Evolutionary conservation across 805 yeast genomes (phyloP).

Genomic region (Hanseniaspora hatyaiensis): DNA sequence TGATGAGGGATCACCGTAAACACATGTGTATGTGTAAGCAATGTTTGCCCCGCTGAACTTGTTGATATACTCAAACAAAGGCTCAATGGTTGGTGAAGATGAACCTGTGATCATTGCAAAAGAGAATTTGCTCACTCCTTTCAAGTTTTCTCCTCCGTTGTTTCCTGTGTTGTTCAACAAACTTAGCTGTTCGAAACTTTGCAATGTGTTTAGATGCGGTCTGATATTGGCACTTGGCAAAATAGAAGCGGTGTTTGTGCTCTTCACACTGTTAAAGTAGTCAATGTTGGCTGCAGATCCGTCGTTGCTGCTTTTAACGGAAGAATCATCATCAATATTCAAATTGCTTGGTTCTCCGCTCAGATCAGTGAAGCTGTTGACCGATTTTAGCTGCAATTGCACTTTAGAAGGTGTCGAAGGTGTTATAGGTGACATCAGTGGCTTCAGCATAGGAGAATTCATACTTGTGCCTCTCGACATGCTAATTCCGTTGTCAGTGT

Average conservation of each 20-base stretch:
- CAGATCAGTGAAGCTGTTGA: background rate
- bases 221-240: slow-evolving; percentile 3
- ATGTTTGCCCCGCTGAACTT: slow-evolving; percentile 31
- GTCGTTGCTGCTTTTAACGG: background rate
- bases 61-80: slow-evolving; percentile 46
- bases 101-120: slow-evolving; percentile 54
- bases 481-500: slow-evolving; percentile 1
- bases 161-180: slow-evolving; percentile 17
- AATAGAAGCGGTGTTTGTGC: slow-evolving; percentile 11
- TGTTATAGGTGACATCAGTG: slow-evolving; percentile 7
- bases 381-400: slow-evolving; percentile 15
- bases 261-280: too few species aligned
- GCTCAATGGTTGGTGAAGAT: slow-evolving; percentile 57
- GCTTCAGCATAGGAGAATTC: slow-evolving; percentile 8
- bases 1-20: slow-evolving; percentile 41
- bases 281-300: background rate
- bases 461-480: slow-evolving; percentile 13
- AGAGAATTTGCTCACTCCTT: slow-evolving; percentile 24
- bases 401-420: slow-evolving; percentile 16
- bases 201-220: slow-evolving; percentile 17
- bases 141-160: slow-evolving; percentile 12
- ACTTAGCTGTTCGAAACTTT: slow-evolving; percentile 15
- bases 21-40: slow-evolving; percentile 47
- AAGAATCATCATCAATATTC: background rate
- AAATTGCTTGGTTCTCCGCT: background rate